phyloP scores from a whole-genome alignment of 305 asterid species.

The Nicotiana rustica region DNA sequence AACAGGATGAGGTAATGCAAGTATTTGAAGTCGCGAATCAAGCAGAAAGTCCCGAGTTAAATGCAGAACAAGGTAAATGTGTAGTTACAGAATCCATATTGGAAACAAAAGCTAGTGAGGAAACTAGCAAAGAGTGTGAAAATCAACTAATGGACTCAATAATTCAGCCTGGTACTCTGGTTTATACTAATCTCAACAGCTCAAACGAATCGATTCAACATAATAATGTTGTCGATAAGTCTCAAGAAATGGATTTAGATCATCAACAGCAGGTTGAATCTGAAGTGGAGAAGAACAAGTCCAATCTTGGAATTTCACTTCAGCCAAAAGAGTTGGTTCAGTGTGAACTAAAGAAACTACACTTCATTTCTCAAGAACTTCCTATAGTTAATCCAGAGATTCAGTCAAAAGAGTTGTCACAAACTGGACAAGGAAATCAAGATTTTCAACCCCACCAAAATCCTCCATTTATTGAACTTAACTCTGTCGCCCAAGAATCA shows the following conservation, averaged over 20 bases:
- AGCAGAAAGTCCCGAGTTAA: slow-evolving; percentile 41
- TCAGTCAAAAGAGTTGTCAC: slow-evolving; percentile 6
- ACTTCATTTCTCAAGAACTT: slow-evolving; percentile 35
- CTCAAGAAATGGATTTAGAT: slow-evolving; percentile 28
- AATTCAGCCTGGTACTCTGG: slow-evolving; percentile 8
- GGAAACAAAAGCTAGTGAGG: slow-evolving; percentile 32
- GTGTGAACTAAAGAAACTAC: slow-evolving; percentile 35
- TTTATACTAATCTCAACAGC: slow-evolving; percentile 16
- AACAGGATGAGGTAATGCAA: slow-evolving; percentile 72
- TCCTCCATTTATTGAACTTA: not conserved
- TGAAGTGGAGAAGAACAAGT: slow-evolving; percentile 32
- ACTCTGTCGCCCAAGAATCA: slow-evolving; percentile 24
- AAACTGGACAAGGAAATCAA: slow-evolving; percentile 19
- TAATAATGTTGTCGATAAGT: slow-evolving; percentile 33
- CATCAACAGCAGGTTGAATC: not conserved
- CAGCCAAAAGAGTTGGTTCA: slow-evolving; percentile 37
- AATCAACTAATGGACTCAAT: slow-evolving; percentile 34
- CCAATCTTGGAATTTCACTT: not conserved
- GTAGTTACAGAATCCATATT: slow-evolving; percentile 37
- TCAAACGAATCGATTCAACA: slow-evolving; percentile 30
- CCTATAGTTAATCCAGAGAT: slow-evolving; percentile 32
- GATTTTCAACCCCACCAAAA: slow-evolving; percentile 31
- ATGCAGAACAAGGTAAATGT: slow-evolving; percentile 40
- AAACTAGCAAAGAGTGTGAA: not conserved
- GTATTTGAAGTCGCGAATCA: slow-evolving; percentile 61